Evolutionary conservation across 352 stramenopile genomes (phyloP).

Genomic region (Globisporangium recalcitrans): DNA sequence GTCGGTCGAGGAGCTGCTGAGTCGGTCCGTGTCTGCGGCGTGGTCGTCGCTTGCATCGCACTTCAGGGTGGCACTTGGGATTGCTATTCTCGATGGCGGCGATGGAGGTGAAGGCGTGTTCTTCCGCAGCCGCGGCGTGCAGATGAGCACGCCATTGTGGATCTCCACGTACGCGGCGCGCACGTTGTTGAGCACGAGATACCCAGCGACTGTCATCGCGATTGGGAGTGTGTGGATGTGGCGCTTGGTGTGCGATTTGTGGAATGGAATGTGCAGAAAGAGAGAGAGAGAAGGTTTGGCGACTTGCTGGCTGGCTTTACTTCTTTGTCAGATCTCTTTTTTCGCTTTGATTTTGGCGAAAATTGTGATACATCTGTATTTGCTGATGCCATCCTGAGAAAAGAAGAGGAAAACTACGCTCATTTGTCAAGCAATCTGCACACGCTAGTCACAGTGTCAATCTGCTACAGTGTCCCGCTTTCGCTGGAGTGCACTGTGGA

Average conservation of each 20-base stretch:
- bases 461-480: too few relatives aligned
- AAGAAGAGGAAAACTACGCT: not conserved
- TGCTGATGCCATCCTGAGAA: too few relatives aligned
- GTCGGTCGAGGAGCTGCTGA: constrained; percentile 16
- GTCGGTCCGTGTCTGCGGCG: not conserved
- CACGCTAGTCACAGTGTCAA: not conserved
- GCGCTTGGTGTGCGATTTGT: too few relatives aligned
- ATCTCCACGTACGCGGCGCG: constrained; percentile 57
- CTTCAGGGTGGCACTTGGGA: not conserved
- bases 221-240: not conserved
- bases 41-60: not conserved
- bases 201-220: constrained; percentile 61
- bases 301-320: not conserved
- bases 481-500: too few relatives aligned
- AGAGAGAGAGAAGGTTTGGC: not conserved
- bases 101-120: not conserved
- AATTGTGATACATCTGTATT: too few relatives aligned
- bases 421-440: not conserved
- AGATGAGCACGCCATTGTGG: constrained; percentile 44
- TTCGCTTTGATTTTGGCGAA: not conserved
- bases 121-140: constrained; percentile 21
- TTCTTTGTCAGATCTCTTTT: not conserved
- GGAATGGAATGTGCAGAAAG: not conserved
- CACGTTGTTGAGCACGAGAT: constrained; percentile 56
- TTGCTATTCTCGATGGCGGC: not conserved